These are phyloP conservation scores for Ambrosia hybrid DNA, from an alignment of 140 eudicot genomes.

Conservation along the genomic window DNA sequence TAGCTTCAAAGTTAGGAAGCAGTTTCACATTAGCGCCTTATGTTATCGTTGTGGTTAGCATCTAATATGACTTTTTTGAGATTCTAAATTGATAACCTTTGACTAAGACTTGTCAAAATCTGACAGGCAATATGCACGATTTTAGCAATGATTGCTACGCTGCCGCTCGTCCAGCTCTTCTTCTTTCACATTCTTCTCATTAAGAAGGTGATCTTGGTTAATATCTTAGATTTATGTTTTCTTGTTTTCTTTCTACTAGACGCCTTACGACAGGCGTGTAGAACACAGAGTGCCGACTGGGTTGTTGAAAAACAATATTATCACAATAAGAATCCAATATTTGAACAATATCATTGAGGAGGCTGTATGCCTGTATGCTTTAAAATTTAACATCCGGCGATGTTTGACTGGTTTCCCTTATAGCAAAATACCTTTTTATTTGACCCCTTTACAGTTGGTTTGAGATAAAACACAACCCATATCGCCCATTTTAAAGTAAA, in stretches of 20 bases:
- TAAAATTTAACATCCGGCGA: not conserved
- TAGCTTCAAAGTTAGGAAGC: slow-evolving; percentile 83
- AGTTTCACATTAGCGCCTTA: slow-evolving; percentile 87
- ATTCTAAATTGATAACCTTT: slow-evolving; percentile 1
- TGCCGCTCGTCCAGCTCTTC: slow-evolving; percentile 91
- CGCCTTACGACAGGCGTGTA: not conserved
- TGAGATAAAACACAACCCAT: not conserved
- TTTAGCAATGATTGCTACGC: slow-evolving; percentile 91
- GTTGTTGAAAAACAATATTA: not conserved
- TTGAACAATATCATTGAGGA: no score
- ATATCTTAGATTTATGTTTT: not conserved
- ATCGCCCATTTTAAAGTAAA: not conserved
- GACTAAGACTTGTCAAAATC: slow-evolving; percentile 10
- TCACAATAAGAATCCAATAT: not conserved
- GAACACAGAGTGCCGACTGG: not conserved
- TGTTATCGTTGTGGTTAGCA: slow-evolving; percentile 84
- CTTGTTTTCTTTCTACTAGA: not conserved
- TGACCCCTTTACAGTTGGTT: not conserved
- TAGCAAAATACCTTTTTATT: not conserved
- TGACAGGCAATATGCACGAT: slow-evolving; percentile 83
- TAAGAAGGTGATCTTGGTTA: slow-evolving; percentile 57
- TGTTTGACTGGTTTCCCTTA: not conserved
- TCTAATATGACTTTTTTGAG: slow-evolving; percentile 3
- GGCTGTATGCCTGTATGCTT: not conserved
- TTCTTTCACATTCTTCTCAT: slow-evolving; percentile 97